Percentiles rank a stretch among this genome's conserved stretches.
Evolutionary conservation across 371 early-diverging fungal genomes (phyloP).

Genomic region (Pancytospora epiphaga): DNA sequence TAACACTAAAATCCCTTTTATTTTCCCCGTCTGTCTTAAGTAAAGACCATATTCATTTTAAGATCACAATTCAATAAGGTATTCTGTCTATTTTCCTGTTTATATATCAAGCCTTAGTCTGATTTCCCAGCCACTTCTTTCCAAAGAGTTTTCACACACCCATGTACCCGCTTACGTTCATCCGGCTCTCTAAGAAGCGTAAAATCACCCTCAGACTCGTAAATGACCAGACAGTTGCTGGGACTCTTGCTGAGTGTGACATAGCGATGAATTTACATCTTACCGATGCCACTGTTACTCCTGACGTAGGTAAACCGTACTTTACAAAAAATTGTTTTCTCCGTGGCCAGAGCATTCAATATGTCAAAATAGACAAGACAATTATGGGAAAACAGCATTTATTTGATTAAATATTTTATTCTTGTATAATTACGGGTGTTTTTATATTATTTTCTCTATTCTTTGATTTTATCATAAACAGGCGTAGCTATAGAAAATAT

Average conservation of each 20-base stretch:
- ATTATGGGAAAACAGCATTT: constrained; percentile 15
- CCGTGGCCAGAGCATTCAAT: constrained; percentile 52
- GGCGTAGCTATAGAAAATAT: too few relatives aligned
- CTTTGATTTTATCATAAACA: too few relatives aligned
- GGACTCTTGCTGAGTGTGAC: constrained; percentile 57
- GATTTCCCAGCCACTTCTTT: not conserved
- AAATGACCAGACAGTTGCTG: constrained; percentile 49
- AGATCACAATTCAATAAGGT: too few relatives aligned
- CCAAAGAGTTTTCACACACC: constrained; percentile 2
- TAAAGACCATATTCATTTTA: too few relatives aligned
- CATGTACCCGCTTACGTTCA: constrained; percentile 62
- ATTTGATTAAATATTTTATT: constrained; percentile 1
- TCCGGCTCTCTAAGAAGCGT: constrained; percentile 57
- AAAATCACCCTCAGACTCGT: constrained; percentile 56
- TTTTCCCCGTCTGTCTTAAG: too few relatives aligned
- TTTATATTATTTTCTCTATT: too few relatives aligned
- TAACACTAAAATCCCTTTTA: too few relatives aligned
- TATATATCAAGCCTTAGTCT: too few relatives aligned
- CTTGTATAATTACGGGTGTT: too few relatives aligned
- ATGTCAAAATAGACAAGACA: constrained; percentile 43
- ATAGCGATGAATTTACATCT: constrained; percentile 60
- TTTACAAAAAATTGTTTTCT: constrained; percentile 50
- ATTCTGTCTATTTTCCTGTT: too few relatives aligned
- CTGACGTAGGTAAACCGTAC: constrained; percentile 11
- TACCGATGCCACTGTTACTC: constrained; percentile 42